Base-by-base conservation (phyloP, 805 yeast genomes). In the Metahyphopichia silvanorum region DNA sequence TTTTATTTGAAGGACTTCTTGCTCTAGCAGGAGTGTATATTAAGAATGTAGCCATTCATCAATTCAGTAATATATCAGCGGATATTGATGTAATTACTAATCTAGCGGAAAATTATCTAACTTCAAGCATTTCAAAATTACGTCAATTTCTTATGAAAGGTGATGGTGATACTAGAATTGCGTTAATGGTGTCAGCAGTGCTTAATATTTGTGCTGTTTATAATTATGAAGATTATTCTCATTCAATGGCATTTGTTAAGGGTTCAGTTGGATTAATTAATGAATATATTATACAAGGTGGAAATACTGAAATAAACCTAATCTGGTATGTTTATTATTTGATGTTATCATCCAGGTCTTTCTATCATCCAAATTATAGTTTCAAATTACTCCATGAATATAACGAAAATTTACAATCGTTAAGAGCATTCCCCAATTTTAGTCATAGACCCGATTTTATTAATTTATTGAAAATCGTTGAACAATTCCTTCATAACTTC, bases 191-290 rank as follows among this genome's bases (percentile, higher is more conserved):
- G 4, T 39, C 47, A 13, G 44, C 49, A 9, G 16, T 47, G 8
- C 42, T 55, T 4, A 50, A 49, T 29, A 51, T 44, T 23, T 37
- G 48, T 7, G 38, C 52, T 20, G 42, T 52, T 16, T 51, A 50
- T 30, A 53, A 50, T 21, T 44, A 38, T 29, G 28, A 35, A 15
- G 43, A 46, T 31, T 34, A 49, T 25, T 19, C 35, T 7, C 39
- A 46, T 14, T 42, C 48, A 4, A 25, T 40, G 7, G 40, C 52
- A 12, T 55, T 53, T 29, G 38, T 49, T 14, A 42, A 44, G 12
- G 60, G 60, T 3, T 34, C 51, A 14, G 38, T 43, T 4, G 31
- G 46, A 5, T 39, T 52, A 3, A 47, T 47, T 34, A 39, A 44
- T 19, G 45, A 45, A 17, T 25, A 46, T 19, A 15, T 42, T 14